A percentile compares a stretch with the other conserved stretches of the same genome.
These are phyloP conservation scores for Debaryomycetaceae sp. DNA, from an alignment of 1,139 yeast genomes.

Conservation along the genomic window DNA sequence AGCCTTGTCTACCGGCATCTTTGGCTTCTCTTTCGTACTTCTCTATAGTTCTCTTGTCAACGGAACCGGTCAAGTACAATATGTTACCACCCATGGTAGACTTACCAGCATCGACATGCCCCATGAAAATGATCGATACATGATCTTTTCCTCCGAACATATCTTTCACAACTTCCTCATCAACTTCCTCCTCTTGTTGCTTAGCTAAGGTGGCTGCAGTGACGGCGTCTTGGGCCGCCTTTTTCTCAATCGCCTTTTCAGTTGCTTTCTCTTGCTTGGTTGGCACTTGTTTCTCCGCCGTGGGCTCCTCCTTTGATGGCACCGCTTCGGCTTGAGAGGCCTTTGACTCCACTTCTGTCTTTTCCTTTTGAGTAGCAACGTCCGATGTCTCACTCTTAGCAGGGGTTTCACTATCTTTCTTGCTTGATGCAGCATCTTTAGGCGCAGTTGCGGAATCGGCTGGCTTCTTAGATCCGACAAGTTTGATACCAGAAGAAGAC, in stretches of 20 bases:
- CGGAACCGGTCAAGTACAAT: conserved; percentile 89
- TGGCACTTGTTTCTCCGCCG: neutral
- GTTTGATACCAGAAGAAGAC: conserved; percentile 62
- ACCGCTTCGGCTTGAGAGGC: neutral
- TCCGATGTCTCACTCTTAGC: conserved; percentile 7
- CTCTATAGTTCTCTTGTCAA: conserved; percentile 98
- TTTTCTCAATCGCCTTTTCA: conserved; percentile 11
- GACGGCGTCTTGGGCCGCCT: conserved; percentile 20
- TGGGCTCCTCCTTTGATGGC: neutral
- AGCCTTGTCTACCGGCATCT: conserved; percentile 99
- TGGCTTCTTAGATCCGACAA: conserved; percentile 56
- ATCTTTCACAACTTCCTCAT: conserved; percentile 83
- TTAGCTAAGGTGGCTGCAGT: conserved; percentile 48
- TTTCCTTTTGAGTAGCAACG: neutral
- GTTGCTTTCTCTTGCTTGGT: conserved; percentile 5
- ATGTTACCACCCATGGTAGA: conserved; percentile 99
- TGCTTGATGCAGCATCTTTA: conserved; percentile 11
- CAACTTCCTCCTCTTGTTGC: conserved; percentile 84
- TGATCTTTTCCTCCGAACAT: conserved; percentile 98
- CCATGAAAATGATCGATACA: conserved; percentile 95
- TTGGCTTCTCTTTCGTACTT: conserved; percentile 97
- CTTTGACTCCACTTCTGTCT: neutral
- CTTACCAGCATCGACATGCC: conserved; percentile 99
- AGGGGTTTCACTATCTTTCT: conserved; percentile 7
- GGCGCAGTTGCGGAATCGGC: conserved; percentile 22